Conservation (phyloP, 2,329 filamentous ascomycete species). For the Beauveria caledonica region DNA sequence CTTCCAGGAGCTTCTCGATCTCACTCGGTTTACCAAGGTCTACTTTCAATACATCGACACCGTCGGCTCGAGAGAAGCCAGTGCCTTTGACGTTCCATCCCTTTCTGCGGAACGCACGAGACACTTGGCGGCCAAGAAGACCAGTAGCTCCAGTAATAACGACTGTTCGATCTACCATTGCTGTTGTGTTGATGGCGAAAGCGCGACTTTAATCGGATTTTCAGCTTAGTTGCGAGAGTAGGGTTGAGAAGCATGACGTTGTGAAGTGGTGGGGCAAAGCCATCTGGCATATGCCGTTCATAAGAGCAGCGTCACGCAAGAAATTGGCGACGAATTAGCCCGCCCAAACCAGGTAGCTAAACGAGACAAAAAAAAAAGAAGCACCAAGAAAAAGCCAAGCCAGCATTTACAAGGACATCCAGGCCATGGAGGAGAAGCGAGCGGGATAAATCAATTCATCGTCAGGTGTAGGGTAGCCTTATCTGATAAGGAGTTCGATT, state of each 20-base stretch:
- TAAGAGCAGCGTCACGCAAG: not conserved
- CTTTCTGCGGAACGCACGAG: constrained; percentile 55
- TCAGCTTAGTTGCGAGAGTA: not conserved
- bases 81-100: constrained; percentile 64
- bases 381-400: not conserved
- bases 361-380: not conserved
- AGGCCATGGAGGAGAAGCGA: no score
- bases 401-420: not conserved
- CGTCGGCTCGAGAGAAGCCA: constrained; percentile 65
- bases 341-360: not conserved
- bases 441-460: not conserved
- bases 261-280: not conserved
- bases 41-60: constrained; percentile 56
- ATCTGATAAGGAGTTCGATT: constrained; percentile 6
- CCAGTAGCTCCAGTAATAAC: constrained; percentile 81
- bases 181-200: not conserved
- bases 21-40: constrained; percentile 40
- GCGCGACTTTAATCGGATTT: no score
- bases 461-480: constrained; percentile 1
- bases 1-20: constrained; percentile 42
- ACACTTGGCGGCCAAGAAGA: constrained; percentile 71
- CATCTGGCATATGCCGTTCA: not conserved
- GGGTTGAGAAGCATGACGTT: not conserved
- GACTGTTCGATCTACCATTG: constrained; percentile 37
- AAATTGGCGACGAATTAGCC: not conserved